These are phyloP conservation scores for Eutypa lata DNA, from an alignment of 2,329 filamentous ascomycete genomes.

Conservation along the genomic window DNA sequence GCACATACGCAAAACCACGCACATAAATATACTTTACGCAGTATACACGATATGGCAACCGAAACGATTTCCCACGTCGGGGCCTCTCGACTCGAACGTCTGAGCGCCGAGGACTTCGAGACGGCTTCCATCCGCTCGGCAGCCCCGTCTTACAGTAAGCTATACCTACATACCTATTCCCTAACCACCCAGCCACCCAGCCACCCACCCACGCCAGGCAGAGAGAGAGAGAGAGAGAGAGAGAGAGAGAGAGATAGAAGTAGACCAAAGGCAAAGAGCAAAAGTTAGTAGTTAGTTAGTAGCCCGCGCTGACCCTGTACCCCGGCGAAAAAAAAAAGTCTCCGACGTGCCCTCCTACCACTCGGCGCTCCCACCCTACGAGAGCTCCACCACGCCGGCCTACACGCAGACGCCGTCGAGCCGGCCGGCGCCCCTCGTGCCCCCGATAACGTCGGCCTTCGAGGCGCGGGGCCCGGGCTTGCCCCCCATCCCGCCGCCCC, in stretches of 20 bases:
- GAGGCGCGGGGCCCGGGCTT: conserved; percentile 40
- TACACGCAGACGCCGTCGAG: conserved; percentile 40
- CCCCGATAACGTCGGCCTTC: conserved; percentile 18
- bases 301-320: not conserved
- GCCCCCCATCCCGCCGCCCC: conserved; percentile 45
- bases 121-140: conserved; percentile 64
- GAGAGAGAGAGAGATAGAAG: no score
- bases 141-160: conserved; percentile 65
- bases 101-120: conserved; percentile 57
- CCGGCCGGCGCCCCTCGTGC: conserved; percentile 35
- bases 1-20: not conserved
- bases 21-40: not conserved
- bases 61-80: conserved; percentile 22
- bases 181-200: not conserved
- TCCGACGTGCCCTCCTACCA: conserved; percentile 66
- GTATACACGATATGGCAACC: conserved; percentile 21
- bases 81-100: conserved; percentile 17
- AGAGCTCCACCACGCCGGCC: conserved; percentile 40
- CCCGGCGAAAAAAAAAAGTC: conserved; percentile 36
- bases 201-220: not conserved
- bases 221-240: no score
- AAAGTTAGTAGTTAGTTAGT: no score
- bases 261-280: no score
- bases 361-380: conserved; percentile 47
- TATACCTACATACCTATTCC: not conserved